Evolutionary conservation across 805 yeast genomes (phyloP), one percentile per base, ranked within the genome.

Genomic region (Yamadazyma laniorum): DNA sequence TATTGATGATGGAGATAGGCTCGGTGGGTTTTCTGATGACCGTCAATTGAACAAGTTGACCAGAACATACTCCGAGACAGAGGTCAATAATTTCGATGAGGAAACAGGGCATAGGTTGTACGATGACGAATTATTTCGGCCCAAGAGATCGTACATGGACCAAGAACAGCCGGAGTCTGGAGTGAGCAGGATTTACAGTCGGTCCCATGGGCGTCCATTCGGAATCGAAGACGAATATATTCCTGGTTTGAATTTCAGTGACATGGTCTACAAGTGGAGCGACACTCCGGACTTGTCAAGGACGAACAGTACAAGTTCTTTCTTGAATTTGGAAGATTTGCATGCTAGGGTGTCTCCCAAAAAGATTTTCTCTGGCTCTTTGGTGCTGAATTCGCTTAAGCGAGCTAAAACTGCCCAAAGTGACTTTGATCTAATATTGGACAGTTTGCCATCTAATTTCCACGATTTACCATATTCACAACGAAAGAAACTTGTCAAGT

Each of bases 161-260:
- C 31, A 40, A 16, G 18, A 25, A 3, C 16, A 25, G 16, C n/a
- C n/a, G n/a, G 32, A 32, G 11, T 17, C 29, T 2, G 45, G 43
- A 3, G 33, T 46, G 4, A 37, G 48, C 18, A 53, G 52, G 43
- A 51, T 65, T 25, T 63, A 62, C 45, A 50, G 64, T 8, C 48
- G 63, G 5, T 63, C 69, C 1, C 69, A 66, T 27, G 58, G 59
- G 31, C 31, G 40, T 7, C 55, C 53, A 25, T 52, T 40, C 23
- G 89, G 87, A 1, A 63, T 83, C 47, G 83, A 80, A 50, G 91
- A 84, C 55, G 93, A 85, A 52, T 85, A 84, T 50, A 73, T 85
- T 12, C 91, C 91, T 0, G 85, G 82, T 33, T 64, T 85, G 19
- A 80, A 80, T 49, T 81, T 80, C 44, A 63, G 69, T 28, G 70